phyloP scores from a whole-genome alignment of 345 rosid species.

The Jatropha curcas region DNA sequence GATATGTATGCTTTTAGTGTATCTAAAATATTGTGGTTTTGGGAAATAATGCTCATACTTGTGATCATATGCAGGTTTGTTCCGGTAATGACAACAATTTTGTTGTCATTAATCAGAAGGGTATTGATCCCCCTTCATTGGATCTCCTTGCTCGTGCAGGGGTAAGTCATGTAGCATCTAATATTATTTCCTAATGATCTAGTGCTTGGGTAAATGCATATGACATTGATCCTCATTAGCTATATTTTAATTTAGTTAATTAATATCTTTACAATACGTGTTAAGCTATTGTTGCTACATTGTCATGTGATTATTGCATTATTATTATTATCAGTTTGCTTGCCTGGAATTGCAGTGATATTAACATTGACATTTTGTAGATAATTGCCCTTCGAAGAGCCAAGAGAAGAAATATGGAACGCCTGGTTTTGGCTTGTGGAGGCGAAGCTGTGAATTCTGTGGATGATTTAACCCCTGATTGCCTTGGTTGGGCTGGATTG shows the following conservation, averaged over 20 bases:
- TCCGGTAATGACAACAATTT: conserved; percentile 75
- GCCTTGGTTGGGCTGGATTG: conserved; percentile 98
- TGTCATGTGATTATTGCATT: background rate
- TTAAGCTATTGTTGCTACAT: background rate
- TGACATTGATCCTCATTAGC: background rate
- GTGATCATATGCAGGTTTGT: conserved; percentile 68
- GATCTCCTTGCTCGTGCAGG: conserved; percentile 96
- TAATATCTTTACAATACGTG: background rate
- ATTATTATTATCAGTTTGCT: background rate
- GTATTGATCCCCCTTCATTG: conserved; percentile 94
- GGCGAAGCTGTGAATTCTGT: conserved; percentile 97
- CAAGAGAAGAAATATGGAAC: conserved; percentile 98
- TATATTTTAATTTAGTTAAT: background rate
- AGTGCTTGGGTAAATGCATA: background rate
- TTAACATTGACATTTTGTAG: conserved; percentile 38
- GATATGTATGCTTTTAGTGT: background rate
- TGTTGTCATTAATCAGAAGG: conserved; percentile 92
- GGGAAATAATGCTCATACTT: conserved; percentile 10
- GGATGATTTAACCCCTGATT: conserved; percentile 79
- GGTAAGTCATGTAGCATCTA: conserved; percentile 49
- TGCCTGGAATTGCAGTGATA: background rate
- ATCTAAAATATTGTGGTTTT: background rate
- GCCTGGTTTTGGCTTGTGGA: conserved; percentile 91
- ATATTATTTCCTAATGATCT: background rate
- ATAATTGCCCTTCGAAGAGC: conserved; percentile 97